A percentile compares a stretch with the other conserved stretches of the same genome.
phyloP scores from a whole-genome alignment of 768 basidiomycete genomes.

The Kwoniella sp. region DNA sequence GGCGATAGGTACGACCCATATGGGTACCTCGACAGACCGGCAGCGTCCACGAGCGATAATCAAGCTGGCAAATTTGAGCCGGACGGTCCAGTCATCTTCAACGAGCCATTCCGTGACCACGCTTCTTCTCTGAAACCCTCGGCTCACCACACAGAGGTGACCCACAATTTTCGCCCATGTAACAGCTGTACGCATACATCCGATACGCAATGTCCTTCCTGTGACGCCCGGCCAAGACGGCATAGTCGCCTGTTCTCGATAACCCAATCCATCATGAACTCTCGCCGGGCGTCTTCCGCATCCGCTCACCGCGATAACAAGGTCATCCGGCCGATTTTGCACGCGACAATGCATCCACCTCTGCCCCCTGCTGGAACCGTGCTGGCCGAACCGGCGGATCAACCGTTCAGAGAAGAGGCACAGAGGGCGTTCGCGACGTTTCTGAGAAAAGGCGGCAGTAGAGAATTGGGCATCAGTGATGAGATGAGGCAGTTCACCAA shows the following conservation, averaged over 20 bases:
- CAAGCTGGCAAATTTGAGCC: constrained; percentile 1
- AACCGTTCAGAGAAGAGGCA: constrained; percentile 49
- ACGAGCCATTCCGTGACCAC: constrained; percentile 8
- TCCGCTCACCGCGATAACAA: constrained; percentile 11
- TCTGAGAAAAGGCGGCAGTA: constrained; percentile 36
- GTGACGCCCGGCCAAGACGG: not conserved
- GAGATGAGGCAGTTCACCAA: constrained; percentile 41
- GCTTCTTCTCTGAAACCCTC: not conserved
- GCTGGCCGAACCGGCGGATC: constrained; percentile 28
- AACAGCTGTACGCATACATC: not conserved
- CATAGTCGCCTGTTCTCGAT: constrained; percentile 14
- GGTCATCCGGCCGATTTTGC: constrained; percentile 23
- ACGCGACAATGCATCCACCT: constrained; percentile 20
- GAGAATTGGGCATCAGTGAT: constrained; percentile 47
- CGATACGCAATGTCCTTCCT: not conserved
- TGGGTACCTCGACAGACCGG: constrained; percentile 35
- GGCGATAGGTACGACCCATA: constrained; percentile 45
- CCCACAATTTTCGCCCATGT: not conserved
- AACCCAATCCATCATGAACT: constrained; percentile 10
- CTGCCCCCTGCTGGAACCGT: constrained; percentile 37
- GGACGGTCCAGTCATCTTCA: constrained; percentile 10
- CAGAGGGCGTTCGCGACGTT: constrained; percentile 49
- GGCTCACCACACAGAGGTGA: not conserved
- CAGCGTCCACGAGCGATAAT: not conserved
- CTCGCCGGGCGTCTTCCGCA: constrained; percentile 11